phyloP scores from a whole-genome alignment of 192 early-diverging fungal genomes.

The Backusella parvicylindrica region DNA sequence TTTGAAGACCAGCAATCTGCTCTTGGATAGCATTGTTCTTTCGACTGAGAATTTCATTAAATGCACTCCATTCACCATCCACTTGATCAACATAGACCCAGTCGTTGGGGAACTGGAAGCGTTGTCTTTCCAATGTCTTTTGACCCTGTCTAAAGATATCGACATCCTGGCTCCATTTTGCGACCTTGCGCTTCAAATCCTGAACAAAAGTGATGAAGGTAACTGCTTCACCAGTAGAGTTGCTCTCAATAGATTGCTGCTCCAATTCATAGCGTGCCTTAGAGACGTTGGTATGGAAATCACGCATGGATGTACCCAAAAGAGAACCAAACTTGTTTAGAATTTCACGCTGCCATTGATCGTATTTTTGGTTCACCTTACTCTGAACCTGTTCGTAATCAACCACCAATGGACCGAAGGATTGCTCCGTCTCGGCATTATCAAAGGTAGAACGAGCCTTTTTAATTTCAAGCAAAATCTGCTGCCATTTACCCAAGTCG shows the following conservation, averaged over 20 bases:
- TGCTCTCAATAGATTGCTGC: conserved; percentile 78
- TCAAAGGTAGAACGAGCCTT: conserved; percentile 94
- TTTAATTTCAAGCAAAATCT: conserved; percentile 92
- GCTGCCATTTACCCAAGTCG: conserved; percentile 89
- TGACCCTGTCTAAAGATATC: conserved; percentile 89
- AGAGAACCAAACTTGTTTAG: conserved; percentile 85
- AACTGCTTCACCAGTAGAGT: conserved; percentile 87
- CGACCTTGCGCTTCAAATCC: conserved; percentile 83
- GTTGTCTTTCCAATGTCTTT: conserved; percentile 88
- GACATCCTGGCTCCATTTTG: conserved; percentile 77
- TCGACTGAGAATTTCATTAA: conserved; percentile 88
- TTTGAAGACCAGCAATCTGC: conserved; percentile 89
- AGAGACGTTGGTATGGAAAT: conserved; percentile 71
- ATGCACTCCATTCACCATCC: conserved; percentile 96
- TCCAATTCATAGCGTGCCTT: conserved; percentile 85
- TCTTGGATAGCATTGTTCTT: conserved; percentile 93
- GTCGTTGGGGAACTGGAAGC: conserved; percentile 92
- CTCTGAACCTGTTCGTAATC: conserved; percentile 98
- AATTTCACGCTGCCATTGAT: conserved; percentile 96
- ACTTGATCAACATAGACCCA: conserved; percentile 96
- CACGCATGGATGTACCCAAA: conserved; percentile 77
- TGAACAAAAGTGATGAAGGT: conserved; percentile 95
- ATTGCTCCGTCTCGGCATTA: conserved; percentile 86
- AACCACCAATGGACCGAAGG: conserved; percentile 81
- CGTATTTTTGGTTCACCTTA: conserved; percentile 98